Evolutionary conservation across 2,329 filamentous ascomycete species (phyloP).

Genomic region (Didymella glomerata): DNA sequence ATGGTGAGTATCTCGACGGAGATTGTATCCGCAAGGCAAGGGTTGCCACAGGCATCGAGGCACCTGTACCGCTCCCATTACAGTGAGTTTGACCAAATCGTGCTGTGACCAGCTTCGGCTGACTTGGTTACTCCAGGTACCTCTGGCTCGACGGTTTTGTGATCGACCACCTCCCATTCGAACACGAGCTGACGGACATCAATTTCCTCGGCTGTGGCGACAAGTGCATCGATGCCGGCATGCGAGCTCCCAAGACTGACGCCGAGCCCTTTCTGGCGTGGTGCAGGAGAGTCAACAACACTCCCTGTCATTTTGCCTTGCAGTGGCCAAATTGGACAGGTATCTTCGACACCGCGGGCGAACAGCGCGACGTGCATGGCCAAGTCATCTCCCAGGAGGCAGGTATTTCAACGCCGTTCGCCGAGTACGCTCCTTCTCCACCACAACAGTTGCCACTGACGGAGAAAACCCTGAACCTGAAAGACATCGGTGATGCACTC

Average conservation of each 20-base stretch:
- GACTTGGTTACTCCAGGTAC: conserved; percentile 17
- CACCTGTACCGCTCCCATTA: conserved; percentile 33
- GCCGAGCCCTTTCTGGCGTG: conserved; percentile 25
- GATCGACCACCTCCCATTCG: conserved; percentile 44
- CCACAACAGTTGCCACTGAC: conserved; percentile 15
- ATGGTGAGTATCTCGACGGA: conserved; percentile 47
- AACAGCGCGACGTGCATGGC: conserved; percentile 29
- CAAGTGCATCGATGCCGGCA: conserved; percentile 40
- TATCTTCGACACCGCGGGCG: conserved; percentile 34
- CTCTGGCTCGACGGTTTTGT: conserved; percentile 48
- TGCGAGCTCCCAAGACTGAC: conserved; percentile 36
- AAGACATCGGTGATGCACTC: conserved; percentile 10
- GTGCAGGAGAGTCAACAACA: conserved; percentile 30
- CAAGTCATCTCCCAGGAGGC: conserved; percentile 24
- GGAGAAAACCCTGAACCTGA: conserved; percentile 14
- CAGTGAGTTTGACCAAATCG: conserved; percentile 18
- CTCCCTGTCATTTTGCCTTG: conserved; percentile 32
- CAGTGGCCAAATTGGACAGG: conserved; percentile 40
- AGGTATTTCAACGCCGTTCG: conserved; percentile 22
- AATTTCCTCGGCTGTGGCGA: conserved; percentile 36
- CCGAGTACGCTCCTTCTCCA: conserved; percentile 5
- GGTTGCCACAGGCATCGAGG: conserved; percentile 36
- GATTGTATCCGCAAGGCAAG: conserved; percentile 45
- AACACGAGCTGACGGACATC: conserved; percentile 36
- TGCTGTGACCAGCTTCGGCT: neutral